Evolutionary conservation across 2,329 filamentous ascomycete genomes (phyloP).

Genomic region (Microthyrium microscopicum): DNA sequence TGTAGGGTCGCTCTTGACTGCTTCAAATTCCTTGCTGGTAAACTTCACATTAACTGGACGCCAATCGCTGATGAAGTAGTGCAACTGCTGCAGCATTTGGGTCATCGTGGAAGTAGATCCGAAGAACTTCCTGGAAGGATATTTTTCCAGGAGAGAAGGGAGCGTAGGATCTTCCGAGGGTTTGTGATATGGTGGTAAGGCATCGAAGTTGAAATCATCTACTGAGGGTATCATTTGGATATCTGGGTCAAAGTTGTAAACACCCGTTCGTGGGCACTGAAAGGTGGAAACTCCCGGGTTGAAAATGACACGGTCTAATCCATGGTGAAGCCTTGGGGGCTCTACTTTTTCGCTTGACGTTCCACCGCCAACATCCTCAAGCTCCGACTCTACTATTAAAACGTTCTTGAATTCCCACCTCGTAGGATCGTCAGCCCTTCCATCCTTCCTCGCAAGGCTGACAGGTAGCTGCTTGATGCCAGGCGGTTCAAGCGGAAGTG

Average conservation of each 20-base stretch:
- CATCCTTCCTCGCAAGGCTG: too few relatives aligned
- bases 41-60: conserved; percentile 50
- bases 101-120: conserved; percentile 98
- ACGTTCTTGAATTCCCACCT: conserved; percentile 14
- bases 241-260: conserved; percentile 96
- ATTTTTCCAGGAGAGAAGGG: conserved; percentile 46
- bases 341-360: not conserved
- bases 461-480: too few relatives aligned
- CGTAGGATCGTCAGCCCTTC: too few relatives aligned
- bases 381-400: not conserved
- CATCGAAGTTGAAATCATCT: conserved; percentile 78
- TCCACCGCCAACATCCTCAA: not conserved
- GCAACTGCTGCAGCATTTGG: conserved; percentile 70
- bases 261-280: conserved; percentile 70
- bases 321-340: conserved; percentile 42
- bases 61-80: conserved; percentile 78
- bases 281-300: conserved; percentile 87
- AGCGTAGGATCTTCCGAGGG: conserved; percentile 71
- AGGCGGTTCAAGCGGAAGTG: too few relatives aligned
- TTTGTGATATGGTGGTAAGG: conserved; percentile 73
- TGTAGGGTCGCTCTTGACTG: conserved; percentile 36
- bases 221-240: conserved; percentile 86
- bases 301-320: conserved; percentile 81
- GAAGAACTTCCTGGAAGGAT: conserved; percentile 47
- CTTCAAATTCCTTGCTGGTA: conserved; percentile 49